Conservation (phyloP, 1,284 basidiomycete species). For the Ceratobasidium sp. region DNA sequence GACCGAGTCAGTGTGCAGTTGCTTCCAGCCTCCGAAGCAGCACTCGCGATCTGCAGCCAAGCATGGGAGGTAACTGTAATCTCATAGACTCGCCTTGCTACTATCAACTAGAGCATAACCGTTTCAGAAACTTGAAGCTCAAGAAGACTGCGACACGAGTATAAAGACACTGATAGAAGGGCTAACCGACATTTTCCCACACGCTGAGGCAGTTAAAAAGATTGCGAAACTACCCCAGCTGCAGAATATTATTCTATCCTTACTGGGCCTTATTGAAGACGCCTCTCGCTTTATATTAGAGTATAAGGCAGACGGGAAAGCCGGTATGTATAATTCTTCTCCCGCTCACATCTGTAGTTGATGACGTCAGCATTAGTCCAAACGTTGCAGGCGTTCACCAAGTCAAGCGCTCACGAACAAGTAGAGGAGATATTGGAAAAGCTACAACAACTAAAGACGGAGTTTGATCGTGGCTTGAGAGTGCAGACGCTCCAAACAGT, state of each 20-base stretch:
- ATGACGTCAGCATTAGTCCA: not conserved
- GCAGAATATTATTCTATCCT: not conserved
- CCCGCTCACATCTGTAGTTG: not conserved
- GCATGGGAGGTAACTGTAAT: slow-evolving; percentile 7
- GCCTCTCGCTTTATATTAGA: slow-evolving; percentile 1
- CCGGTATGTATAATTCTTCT: not conserved
- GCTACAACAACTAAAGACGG: not conserved
- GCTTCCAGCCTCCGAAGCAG: not conserved
- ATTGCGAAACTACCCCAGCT: not conserved
- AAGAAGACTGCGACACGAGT: slow-evolving; percentile 9
- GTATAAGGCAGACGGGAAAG: not conserved
- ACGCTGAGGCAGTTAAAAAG: not conserved
- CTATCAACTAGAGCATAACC: not conserved
- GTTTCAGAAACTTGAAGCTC: not conserved
- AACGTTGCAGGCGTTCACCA: not conserved
- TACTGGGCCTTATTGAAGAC: slow-evolving; percentile 24
- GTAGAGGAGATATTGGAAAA: not conserved
- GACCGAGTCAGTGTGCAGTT: not conserved
- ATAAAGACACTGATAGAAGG: not conserved
- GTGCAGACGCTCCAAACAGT: not conserved
- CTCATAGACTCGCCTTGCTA: not conserved
- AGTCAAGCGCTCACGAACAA: not conserved
- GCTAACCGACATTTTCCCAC: slow-evolving; percentile 7
- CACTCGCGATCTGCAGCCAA: not conserved
- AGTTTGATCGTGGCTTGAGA: not conserved